These are phyloP conservation scores for Schizothecium vesticola DNA, from an alignment of 495 filamentous ascomycete genomes.

Conservation along the genomic window DNA sequence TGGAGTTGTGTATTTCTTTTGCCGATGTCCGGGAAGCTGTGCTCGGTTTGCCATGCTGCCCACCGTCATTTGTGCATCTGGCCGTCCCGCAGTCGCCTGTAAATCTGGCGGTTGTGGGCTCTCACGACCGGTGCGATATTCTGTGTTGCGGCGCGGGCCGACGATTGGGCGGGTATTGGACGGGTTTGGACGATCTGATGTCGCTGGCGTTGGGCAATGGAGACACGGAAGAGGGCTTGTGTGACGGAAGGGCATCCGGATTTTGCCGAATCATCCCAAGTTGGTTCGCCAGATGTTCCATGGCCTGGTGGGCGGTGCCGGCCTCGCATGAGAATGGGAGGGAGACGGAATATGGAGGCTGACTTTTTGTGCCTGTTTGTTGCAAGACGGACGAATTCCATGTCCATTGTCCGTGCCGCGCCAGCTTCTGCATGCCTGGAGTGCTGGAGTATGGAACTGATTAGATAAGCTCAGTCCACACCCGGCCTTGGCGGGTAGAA, in stretches of 20 bases:
- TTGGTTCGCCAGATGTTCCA: no score
- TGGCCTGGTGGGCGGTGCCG: background rate
- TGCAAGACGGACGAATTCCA: background rate
- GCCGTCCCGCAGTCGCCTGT: background rate
- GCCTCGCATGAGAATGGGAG: background rate
- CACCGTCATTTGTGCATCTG: background rate
- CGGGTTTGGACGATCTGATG: background rate
- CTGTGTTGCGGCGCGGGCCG: background rate
- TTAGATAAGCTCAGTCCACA: slow-evolving; percentile 1
- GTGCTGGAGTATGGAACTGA: background rate
- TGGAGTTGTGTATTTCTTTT: background rate
- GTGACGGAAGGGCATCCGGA: background rate
- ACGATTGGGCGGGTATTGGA: background rate
- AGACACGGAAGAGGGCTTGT: background rate
- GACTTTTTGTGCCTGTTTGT: background rate
- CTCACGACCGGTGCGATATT: background rate
- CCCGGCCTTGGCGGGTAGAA: background rate
- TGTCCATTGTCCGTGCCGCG: background rate
- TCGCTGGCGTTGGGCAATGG: background rate
- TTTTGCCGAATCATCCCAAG: background rate
- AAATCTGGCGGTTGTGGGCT: background rate
- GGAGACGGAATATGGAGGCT: no score
- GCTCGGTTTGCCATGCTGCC: background rate
- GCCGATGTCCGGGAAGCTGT: background rate
- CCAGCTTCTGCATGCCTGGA: background rate